Conservation (phyloP, 2,329 filamentous ascomycete species). For the Aspergillus sp. region DNA sequence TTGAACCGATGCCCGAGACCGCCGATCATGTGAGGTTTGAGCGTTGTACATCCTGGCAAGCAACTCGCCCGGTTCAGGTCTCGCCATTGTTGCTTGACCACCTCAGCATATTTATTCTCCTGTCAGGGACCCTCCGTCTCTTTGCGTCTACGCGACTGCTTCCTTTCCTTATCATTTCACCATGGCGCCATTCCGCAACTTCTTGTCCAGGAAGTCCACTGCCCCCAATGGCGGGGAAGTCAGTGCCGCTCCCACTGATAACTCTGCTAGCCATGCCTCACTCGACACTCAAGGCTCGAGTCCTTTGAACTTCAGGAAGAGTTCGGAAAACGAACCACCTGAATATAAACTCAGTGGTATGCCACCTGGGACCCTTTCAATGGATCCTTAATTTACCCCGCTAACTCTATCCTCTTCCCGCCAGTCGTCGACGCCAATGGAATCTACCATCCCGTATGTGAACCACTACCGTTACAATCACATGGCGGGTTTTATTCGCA, state of each 20-base stretch:
- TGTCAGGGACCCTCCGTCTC: background rate
- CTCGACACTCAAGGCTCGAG: conserved; percentile 47
- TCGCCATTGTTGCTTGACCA: conserved; percentile 7
- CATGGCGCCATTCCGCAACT: conserved; percentile 72
- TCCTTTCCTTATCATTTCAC: conserved; percentile 19
- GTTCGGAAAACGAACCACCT: conserved; percentile 66
- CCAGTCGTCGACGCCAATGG: conserved; percentile 94
- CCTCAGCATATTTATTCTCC: background rate
- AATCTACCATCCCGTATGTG: conserved; percentile 81
- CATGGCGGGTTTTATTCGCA: background rate
- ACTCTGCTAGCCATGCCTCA: conserved; percentile 44
- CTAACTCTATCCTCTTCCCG: conserved; percentile 31
- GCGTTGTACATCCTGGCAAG: conserved; percentile 1
- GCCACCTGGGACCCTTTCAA: conserved; percentile 27
- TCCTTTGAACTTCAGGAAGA: conserved; percentile 61
- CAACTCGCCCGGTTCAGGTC: conserved; percentile 9
- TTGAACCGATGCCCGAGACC: conserved; percentile 17
- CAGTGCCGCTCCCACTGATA: conserved; percentile 55
- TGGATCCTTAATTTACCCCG: conserved; percentile 1
- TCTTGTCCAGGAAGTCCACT: conserved; percentile 65
- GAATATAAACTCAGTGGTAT: conserved; percentile 81
- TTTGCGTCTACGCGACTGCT: background rate
- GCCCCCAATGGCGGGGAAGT: conserved; percentile 38
- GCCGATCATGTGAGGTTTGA: conserved; percentile 30
- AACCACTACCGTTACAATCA: background rate